Evolutionary conservation across 441 rosid species (phyloP).

Genomic region (Erodium moschatum): DNA sequence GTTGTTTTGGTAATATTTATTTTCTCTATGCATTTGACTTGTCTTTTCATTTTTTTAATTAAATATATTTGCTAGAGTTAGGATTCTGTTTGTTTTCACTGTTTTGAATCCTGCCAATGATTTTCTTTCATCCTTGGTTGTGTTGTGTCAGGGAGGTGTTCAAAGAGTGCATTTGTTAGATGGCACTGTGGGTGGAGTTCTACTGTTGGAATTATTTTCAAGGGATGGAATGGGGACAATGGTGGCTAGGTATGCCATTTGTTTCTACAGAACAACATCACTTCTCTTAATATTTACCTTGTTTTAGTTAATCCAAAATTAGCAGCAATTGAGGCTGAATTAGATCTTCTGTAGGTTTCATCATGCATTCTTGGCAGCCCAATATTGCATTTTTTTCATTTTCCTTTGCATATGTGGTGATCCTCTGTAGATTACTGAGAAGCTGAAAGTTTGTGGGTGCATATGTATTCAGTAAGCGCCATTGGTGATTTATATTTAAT

Average conservation of each 20-base stretch:
- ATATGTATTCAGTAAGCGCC: neutral
- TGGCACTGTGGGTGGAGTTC: slow-evolving; percentile 85
- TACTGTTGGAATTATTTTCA: slow-evolving; percentile 78
- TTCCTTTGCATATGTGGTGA: slow-evolving; percentile 1
- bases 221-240: slow-evolving; percentile 98
- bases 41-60: too few relatives aligned
- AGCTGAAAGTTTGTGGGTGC: neutral
- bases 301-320: neutral
- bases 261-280: neutral
- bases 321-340: neutral
- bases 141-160: slow-evolving; percentile 66
- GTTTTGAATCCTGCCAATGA: slow-evolving; percentile 5
- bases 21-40: too few relatives aligned
- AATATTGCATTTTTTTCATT: neutral
- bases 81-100: too few relatives aligned
- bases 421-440: neutral
- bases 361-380: neutral
- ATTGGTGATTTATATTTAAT: neutral
- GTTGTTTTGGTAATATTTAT: too few relatives aligned
- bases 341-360: neutral
- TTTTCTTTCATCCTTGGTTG: slow-evolving; percentile 10
- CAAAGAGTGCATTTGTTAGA: slow-evolving; percentile 90
- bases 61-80: too few relatives aligned
- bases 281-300: neutral
- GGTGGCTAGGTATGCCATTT: slow-evolving; percentile 75